Base-by-base conservation (phyloP, 108 stramenopile genomes). In the Epithemia pelagica region DNA sequence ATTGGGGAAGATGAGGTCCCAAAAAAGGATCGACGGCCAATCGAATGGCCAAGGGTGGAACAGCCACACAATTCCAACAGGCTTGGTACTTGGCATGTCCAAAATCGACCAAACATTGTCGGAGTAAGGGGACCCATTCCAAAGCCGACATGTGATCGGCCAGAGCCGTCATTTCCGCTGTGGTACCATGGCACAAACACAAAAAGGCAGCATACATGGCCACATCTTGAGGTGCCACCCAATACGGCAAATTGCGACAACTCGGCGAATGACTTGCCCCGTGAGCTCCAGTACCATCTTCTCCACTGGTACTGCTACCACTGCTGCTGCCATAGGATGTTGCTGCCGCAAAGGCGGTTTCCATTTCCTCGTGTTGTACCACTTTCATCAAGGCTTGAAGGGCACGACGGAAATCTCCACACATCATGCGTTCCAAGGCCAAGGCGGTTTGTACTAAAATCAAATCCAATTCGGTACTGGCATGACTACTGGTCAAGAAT, bases 141-240 rank as follows among this genome's bases (percentile, higher is more conserved):
- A 82, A 60, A 52, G 74, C 82, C 58, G 74, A 77, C 54, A 70
- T 82, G 73, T 73, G 84, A 54, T 86, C 74, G 21, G 72, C 73
- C 64, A 85, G 70, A 33, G 74, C 69, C 0, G 70, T 51, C 51
- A 87, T 78, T 28, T 75, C 71, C 57, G 60, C 54, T 54, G 82
- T 68, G 66, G 79, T 70, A 15, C 74, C 57, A 0, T 77, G 62
- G 0, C 83, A 84, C 70, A 90, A 60, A 19, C 77, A 72, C 63
- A 86, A 73, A 1, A 94, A 54, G 54, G 72, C 73, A 10, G 87
- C 89, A 64, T 87, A 94, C 62, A 80, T 29, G 25, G 89, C 88
- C 22, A 90, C 54, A 68, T 94, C 92, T 53, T 89, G 87, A 2
- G 89, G 77, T 65, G 78, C 71, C 0, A 84, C 51, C 37, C 37